Evolutionary conservation across 108 stramenopile genomes (phyloP), one percentile per base, ranked within the genome.

Genomic region (Pelagomonas calceolata): DNA sequence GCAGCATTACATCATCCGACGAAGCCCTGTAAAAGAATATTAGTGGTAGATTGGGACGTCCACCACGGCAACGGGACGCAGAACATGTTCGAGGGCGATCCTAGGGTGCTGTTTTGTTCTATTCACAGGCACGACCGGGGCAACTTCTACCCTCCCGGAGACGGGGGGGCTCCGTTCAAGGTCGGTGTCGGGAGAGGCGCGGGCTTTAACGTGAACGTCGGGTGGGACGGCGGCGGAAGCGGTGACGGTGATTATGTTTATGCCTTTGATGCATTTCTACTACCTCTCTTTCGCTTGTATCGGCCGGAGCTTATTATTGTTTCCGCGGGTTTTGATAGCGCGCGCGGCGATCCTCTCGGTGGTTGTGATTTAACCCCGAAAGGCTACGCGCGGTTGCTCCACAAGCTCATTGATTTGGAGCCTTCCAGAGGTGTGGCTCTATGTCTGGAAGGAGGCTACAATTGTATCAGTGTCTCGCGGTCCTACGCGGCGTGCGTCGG

Each of bases 11-110:
- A 60, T 1, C 3, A 16, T 3, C 21, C 1, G 21, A 43, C 5
- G 39, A 5, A 12, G 39, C 39, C 39, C 39, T 16, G 14, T 26
- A 4, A 3, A 12, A 17, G 51, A 1, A 12, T 60, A 3, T 26
- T 60, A 17, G 51, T 94, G 73, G 79, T 94, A 65, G 93, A 94
- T 69, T 91, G 88, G 76, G 92, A 96, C 81, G 93, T 96, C 17
- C 95, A 96, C 76, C 94, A 95, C 68, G 94, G 94, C 32, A 96
- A 98, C 85, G 97, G 97, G 4, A 98, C 95, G 3, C 85, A 91
- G 79, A 44, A 72, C 39, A 73, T 74, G n/a, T 91, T 91, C 72
- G 60, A 72, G 30, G 69, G 82, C 16, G 79, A 91, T 68, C 79
- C 87, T 14, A 74, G 73, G 26, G 85, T 90, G 15, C 63, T 90